A percentile compares a stretch with the other conserved stretches of the same genome.
Evolutionary conservation across 495 filamentous ascomycete species (phyloP).

Genomic region (Penicillium coffeae): DNA sequence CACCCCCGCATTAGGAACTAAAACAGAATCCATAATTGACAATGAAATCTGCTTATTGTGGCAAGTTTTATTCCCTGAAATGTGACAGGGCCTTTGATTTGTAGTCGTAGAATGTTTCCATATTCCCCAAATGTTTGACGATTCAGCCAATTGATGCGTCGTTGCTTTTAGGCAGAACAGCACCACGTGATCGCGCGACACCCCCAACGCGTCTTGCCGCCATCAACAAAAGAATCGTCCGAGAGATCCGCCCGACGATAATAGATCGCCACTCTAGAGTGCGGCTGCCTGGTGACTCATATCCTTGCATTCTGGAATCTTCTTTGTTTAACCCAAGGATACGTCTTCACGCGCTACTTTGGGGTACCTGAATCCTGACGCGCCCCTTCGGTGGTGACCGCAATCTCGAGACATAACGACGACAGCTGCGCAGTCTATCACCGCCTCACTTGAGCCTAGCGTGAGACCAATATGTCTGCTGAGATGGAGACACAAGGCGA

Average conservation of each 20-base stretch:
- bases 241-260: conserved; percentile 22
- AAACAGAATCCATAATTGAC: too few relatives aligned
- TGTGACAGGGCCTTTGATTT: too few relatives aligned
- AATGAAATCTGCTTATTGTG: too few relatives aligned
- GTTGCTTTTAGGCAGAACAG: conserved; percentile 4
- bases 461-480: conserved; percentile 53
- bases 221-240: conserved; percentile 10
- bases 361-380: not conserved
- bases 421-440: too few relatives aligned
- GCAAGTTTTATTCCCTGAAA: too few relatives aligned
- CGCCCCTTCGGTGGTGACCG: too few relatives aligned
- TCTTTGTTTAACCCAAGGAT: not conserved
- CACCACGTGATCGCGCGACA: conserved; percentile 44
- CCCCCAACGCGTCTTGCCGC: conserved; percentile 33
- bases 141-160: not conserved
- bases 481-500: conserved; percentile 58
- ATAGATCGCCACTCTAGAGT: conserved; percentile 1
- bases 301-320: not conserved
- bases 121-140: too few relatives aligned
- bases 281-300: conserved; percentile 3
- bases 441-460: too few relatives aligned
- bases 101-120: too few relatives aligned
- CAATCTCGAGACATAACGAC: too few relatives aligned
- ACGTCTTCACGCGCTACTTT: not conserved
- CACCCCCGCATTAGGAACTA: too few relatives aligned